A percentile compares a stretch with the other conserved stretches of the same genome.
Evolutionary conservation across 2,329 filamentous ascomycete species (phyloP).

Genomic region (Scedosporium apiospermum): DNA sequence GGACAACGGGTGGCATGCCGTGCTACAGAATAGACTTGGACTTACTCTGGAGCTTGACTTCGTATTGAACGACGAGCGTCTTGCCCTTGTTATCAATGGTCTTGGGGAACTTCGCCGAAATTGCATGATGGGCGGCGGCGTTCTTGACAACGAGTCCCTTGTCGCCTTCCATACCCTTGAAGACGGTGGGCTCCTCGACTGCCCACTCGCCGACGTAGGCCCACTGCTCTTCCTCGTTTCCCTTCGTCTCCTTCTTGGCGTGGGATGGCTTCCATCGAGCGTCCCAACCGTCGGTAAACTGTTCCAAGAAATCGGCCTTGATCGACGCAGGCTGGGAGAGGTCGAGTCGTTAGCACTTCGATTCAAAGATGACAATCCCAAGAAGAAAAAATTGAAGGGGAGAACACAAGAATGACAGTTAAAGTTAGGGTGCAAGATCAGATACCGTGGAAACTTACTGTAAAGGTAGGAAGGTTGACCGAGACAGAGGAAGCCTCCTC

Average conservation of each 20-base stretch:
- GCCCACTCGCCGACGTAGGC: conserved; percentile 95
- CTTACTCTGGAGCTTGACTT: conserved; percentile 97
- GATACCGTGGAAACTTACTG: conserved; percentile 49
- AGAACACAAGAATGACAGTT: background rate
- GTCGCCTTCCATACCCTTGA: conserved; percentile 89
- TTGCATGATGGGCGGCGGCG: conserved; percentile 94
- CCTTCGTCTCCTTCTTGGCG: conserved; percentile 82
- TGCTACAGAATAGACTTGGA: conserved; percentile 24
- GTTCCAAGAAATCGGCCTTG: conserved; percentile 93
- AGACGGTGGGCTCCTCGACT: conserved; percentile 84
- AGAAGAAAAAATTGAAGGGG: background rate
- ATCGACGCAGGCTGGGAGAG: conserved; percentile 63
- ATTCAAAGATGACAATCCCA: background rate
- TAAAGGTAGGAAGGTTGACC: conserved; percentile 71
- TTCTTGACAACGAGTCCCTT: conserved; percentile 98
- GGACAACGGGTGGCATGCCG: background rate
- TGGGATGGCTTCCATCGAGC: conserved; percentile 87
- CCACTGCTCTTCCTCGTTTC: conserved; percentile 65
- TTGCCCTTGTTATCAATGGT: conserved; percentile 96
- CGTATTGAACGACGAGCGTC: conserved; percentile 94
- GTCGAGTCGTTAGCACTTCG: conserved; percentile 16
- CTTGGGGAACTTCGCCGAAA: conserved; percentile 97
- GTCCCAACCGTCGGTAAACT: conserved; percentile 97
- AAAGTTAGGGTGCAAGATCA: background rate
- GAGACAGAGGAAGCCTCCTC: conserved; percentile 53